A percentile compares a stretch with the other conserved stretches of the same genome.
Conservation (phyloP, 345 rosid species). For the Trapa incisa region DNA sequence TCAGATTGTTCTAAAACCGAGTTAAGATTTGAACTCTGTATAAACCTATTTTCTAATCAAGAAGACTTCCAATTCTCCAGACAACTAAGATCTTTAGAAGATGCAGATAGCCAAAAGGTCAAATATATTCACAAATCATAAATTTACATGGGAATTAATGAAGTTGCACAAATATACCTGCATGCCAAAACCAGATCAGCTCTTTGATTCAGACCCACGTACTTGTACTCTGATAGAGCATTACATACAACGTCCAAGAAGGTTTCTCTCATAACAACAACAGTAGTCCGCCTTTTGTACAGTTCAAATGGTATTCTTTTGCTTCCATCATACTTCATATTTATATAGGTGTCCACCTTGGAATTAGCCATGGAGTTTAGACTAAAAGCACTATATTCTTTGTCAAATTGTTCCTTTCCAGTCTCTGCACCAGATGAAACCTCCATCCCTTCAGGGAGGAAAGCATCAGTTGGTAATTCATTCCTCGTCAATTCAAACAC, state of each 20-base stretch:
- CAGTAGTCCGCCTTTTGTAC: conserved; percentile 80
- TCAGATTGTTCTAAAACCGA: not conserved
- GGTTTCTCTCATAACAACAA: conserved; percentile 51
- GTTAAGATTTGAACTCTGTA: not conserved
- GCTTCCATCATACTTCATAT: conserved; percentile 19
- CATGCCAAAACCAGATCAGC: conserved; percentile 93
- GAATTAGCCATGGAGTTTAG: conserved; percentile 12
- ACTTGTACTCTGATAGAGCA: conserved; percentile 77
- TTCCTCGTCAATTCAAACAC: conserved; percentile 63
- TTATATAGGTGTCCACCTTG: conserved; percentile 12
- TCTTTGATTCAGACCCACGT: conserved; percentile 87
- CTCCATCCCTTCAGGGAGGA: conserved; percentile 25
- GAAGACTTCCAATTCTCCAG: not conserved
- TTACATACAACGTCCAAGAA: conserved; percentile 77
- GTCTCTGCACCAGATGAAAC: conserved; percentile 11
- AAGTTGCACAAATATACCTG: conserved; percentile 37
- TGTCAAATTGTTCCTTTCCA: conserved; percentile 22
- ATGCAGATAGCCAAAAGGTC: not conserved
- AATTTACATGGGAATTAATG: conserved; percentile 3
- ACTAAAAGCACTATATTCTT: conserved; percentile 15
- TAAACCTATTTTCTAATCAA: not conserved
- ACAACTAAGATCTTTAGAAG: too few relatives aligned
- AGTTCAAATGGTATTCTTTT: conserved; percentile 58
- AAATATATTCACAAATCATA: not conserved
- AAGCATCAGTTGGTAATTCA: conserved; percentile 30